phyloP scores from a whole-genome alignment of 306 rosid genomes.

The Abrus pulchellus region DNA sequence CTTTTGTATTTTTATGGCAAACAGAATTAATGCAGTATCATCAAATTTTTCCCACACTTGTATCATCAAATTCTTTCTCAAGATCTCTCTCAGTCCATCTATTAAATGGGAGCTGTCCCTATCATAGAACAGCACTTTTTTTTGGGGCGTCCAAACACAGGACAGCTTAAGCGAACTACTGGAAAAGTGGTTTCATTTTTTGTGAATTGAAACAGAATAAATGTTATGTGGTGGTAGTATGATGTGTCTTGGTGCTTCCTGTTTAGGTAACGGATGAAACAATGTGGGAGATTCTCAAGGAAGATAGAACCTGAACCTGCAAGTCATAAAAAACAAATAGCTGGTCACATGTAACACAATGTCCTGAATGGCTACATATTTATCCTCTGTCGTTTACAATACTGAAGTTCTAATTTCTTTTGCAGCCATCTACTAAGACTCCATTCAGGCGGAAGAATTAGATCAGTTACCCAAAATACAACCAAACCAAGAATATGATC shows the following conservation, averaged over 20 bases:
- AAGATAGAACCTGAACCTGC: neutral
- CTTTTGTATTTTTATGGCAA: no score
- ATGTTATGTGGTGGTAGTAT: neutral
- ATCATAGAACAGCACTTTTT: no score
- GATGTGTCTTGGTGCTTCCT: neutral
- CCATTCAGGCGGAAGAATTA: neutral
- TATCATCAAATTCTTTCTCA: no score
- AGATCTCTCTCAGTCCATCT: neutral
- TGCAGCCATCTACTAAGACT: constrained; percentile 1
- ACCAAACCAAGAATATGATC: constrained; percentile 27
- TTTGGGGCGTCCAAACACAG: no score
- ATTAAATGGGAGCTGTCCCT: neutral
- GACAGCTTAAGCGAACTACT: no score
- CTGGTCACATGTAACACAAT: neutral
- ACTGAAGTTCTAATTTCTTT: neutral
- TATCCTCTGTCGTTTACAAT: neutral
- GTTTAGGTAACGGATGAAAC: neutral
- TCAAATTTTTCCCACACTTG: no score
- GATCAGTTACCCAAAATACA: constrained; percentile 18
- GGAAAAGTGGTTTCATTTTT: no score
- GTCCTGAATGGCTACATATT: neutral
- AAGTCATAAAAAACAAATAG: neutral
- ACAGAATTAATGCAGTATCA: no score
- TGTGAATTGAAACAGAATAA: neutral
- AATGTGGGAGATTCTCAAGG: neutral